Base-by-base conservation (phyloP, 768 basidiomycete genomes). In the Russula lepida region DNA sequence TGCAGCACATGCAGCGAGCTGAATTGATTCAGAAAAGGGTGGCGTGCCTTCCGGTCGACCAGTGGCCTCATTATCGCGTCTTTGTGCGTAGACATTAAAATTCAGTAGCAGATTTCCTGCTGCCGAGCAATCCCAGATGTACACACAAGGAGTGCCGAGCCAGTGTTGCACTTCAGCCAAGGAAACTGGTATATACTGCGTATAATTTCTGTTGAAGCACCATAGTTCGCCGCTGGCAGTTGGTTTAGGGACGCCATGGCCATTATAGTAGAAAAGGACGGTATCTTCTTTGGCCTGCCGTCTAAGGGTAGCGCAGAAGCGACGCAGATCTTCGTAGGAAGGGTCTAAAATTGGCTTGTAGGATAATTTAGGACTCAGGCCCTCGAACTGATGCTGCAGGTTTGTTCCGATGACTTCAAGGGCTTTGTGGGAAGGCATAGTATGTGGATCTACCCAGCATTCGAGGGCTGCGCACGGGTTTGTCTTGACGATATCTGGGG, bases 111-210 rank as follows among this genome's bases (percentile, higher is more conserved):
- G 84, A 73, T 98, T 84, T 1, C 97, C 97, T 2, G 97, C 95
- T n/a, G 92, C 91, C 2, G 93, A 95, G 71, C 95, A 98, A 70
- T 99, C 97, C 97, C 97, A 99, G 56, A 99, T 92, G 71, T 95
- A 98, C 30, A 98, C 92, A 32, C 90, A 92, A 1, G 97, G 97
- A 1, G 92, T 90, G 6, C 92, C 93, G 4, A 98, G 76, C 92
- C 94, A 98, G 21, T 78, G 82, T 71, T 98, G 95, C 17, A 99
- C 79, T 67, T 99, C 97, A 72, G 88, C 88, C 46, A 99, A 77
- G 19, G 92, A 94, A 12, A 98, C 89, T 0, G 97, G 97, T 61
- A 98, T 98, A 70, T 99, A 99, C 73, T 99, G 95, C 0, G 97
- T 98, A 72, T 98, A 98, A 67, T 84, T 89, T 69, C 86, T 81